phyloP scores from a whole-genome alignment of 305 asterid genomes.

The Solanum hybrid region DNA sequence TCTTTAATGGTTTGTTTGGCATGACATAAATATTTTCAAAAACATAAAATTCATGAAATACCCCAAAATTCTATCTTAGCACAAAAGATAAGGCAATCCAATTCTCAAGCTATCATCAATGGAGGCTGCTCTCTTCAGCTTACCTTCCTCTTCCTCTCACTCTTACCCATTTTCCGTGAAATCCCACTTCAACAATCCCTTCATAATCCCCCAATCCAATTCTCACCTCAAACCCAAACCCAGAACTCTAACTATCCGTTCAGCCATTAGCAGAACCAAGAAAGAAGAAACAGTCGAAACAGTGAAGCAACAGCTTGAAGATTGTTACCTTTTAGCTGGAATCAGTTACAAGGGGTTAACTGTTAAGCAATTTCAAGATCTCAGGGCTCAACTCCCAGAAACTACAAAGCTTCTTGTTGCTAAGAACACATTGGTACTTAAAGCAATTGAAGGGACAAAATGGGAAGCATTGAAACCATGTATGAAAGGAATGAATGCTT shows the following conservation, averaged over 20 bases:
- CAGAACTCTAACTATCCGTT: constrained; percentile 27
- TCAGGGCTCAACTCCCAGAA: constrained; percentile 66
- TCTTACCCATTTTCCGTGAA: constrained; percentile 39
- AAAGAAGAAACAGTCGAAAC: constrained; percentile 79
- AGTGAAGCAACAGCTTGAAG: constrained; percentile 59
- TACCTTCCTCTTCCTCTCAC: constrained; percentile 10
- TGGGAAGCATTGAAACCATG: constrained; percentile 86
- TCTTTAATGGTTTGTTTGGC: background rate
- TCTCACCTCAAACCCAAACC: constrained; percentile 10
- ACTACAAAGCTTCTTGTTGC: constrained; percentile 68
- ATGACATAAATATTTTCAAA: background rate
- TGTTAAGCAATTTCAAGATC: constrained; percentile 64
- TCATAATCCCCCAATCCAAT: constrained; percentile 19
- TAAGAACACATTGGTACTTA: constrained; percentile 72
- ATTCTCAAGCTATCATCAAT: constrained; percentile 14
- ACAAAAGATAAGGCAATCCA: constrained; percentile 2
- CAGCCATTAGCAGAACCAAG: constrained; percentile 82
- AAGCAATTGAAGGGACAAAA: constrained; percentile 79
- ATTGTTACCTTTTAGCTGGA: constrained; percentile 69
- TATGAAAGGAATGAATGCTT: constrained; percentile 93
- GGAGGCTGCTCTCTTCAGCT: constrained; percentile 64
- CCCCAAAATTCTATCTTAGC: background rate
- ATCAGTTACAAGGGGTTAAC: constrained; percentile 79
- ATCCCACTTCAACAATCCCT: constrained; percentile 55
- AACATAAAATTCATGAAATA: background rate